Evolutionary conservation across 352 stramenopile species (phyloP).

Genomic region (Hyphochytrium catenoides): DNA sequence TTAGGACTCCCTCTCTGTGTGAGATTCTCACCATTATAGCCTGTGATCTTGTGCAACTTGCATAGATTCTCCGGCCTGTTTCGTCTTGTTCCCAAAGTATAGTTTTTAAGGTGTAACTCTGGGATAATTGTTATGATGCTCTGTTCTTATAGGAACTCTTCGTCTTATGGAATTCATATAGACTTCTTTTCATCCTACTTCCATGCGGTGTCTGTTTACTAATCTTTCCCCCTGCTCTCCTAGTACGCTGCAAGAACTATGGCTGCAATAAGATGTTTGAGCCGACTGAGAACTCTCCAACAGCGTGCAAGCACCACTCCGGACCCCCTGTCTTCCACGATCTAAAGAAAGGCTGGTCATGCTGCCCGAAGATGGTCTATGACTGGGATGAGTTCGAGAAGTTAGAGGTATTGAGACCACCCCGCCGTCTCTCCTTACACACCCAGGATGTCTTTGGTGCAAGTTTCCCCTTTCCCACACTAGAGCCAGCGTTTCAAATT

Average conservation of each 20-base stretch:
- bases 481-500: no score
- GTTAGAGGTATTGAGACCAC: no score
- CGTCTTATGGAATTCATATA: slow-evolving; percentile 1
- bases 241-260: slow-evolving; percentile 61
- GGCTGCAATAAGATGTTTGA: slow-evolving; percentile 51
- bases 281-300: slow-evolving; percentile 39
- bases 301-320: slow-evolving; percentile 42
- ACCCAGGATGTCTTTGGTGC: no score
- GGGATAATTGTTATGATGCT: slow-evolving; percentile 10
- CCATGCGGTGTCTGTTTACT: slow-evolving; percentile 10
- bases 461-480: no score
- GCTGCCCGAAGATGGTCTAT: slow-evolving; percentile 74
- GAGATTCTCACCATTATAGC: no score
- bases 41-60: no score
- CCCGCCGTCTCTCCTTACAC: no score
- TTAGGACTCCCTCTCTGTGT: no score
- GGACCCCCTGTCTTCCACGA: slow-evolving; percentile 63
- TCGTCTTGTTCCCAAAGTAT: no score
- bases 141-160: slow-evolving; percentile 4
- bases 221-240: no score
- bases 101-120: background rate
- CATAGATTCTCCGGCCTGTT: no score
- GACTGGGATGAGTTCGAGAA: slow-evolving; percentile 86
- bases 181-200: slow-evolving; percentile 8
- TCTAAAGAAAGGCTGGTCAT: slow-evolving; percentile 69